Conservation (phyloP, 148 eudicot species). For the Camellia lanceoleosa region DNA sequence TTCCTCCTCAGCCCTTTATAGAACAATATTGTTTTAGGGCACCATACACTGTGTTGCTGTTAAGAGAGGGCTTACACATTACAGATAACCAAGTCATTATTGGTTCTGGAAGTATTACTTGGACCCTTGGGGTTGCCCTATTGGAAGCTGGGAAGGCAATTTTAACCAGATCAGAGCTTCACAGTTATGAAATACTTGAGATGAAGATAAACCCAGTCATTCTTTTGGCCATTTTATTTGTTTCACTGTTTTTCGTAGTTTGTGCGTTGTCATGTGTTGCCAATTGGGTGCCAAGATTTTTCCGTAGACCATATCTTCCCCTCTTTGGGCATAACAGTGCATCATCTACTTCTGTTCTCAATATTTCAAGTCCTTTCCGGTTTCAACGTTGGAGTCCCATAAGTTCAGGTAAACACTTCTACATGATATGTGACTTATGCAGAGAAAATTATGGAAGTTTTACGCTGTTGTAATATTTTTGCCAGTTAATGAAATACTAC, state of each 20-base stretch:
- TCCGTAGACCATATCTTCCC: constrained; percentile 62
- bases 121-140: constrained; percentile 96
- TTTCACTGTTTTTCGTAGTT: constrained; percentile 48
- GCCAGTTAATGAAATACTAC: background rate
- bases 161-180: constrained; percentile 44
- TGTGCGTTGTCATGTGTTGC: constrained; percentile 61
- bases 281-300: constrained; percentile 53
- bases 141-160: constrained; percentile 89
- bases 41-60: constrained; percentile 68
- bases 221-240: constrained; percentile 54
- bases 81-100: constrained; percentile 63
- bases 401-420: constrained; percentile 57
- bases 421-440: background rate
- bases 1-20: constrained; percentile 88
- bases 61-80: constrained; percentile 91
- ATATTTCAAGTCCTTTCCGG: constrained; percentile 62
- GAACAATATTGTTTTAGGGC: constrained; percentile 99
- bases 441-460: background rate
- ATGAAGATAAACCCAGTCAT: constrained; percentile 66
- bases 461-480: background rate
- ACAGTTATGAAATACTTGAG: constrained; percentile 47
- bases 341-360: constrained; percentile 54
- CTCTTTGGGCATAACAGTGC: constrained; percentile 62
- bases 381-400: constrained; percentile 75
- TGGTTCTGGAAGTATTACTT: constrained; percentile 95